Evolutionary conservation across 805 yeast genomes (phyloP), one percentile per base, ranked within the genome.

Genomic region (Jamesozyma piceae): DNA sequence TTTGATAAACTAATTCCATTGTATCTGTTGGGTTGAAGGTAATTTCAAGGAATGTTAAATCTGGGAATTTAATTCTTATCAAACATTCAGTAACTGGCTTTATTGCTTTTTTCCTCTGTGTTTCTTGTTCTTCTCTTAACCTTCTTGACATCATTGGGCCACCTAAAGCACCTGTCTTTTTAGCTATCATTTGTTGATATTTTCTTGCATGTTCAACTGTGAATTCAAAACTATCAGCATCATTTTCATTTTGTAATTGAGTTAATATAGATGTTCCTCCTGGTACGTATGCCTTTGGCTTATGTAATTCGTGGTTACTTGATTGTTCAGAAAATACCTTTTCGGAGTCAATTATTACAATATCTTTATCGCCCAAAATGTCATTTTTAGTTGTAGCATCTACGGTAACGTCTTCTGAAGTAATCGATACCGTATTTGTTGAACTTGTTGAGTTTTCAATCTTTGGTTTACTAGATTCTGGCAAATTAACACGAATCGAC

Each of bases 61-160:
- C 83, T 0, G 85, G 84, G 45, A 81, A 73, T 41, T 73, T 66
- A 10, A 80, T 51, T 43, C 86, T 65, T 1, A 80, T 55, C 6
- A 64, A 54, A 40, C 76, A 69, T 38, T 58, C 56, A 13, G 54
- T 32, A 2, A 52, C 34, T 14, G 5, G 5, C 9, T 31, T n/a
- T 27, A 36, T 60, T 32, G 47, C 45, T 24, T 35, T 47, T 47
- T 47, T 53, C 44, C 43, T 29, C n/a, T 49, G 53, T 44, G 45
- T 59, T 48, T 54, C 55, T 18, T 61, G 51, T 37, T 60, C 57
- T 37, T 67, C 68, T 35, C 71, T 66, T 29, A 70, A 54, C 30
- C 68, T 59, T 39, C 62, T 66, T 3, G 78, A 65, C 46, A 72
- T 41, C 49, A 72, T 45, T n/a, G 70, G 71, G 1, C 71, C 69